These are phyloP conservation scores for Tricholoma matsutake DNA, from an alignment of 768 basidiomycete species.

Conservation along the genomic window DNA sequence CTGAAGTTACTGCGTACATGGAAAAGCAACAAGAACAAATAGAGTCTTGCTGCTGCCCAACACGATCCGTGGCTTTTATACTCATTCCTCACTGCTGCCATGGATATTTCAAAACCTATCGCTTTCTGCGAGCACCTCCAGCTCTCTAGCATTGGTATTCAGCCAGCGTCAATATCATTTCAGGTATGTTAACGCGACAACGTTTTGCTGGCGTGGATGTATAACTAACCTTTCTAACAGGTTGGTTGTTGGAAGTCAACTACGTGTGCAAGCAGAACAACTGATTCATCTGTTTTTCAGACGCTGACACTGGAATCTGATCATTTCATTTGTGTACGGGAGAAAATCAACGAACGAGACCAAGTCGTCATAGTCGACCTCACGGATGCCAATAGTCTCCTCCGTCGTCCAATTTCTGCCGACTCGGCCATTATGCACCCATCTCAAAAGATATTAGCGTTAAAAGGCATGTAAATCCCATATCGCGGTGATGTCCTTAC, in stretches of 20 bases:
- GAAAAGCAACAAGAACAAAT: conserved; percentile 13
- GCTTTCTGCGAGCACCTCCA: conserved; percentile 90
- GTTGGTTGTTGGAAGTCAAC: conserved; percentile 20
- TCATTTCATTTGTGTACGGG: conserved; percentile 96
- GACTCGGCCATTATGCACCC: conserved; percentile 99
- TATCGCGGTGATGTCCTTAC: conserved; percentile 8
- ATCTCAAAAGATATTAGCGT: conserved; percentile 90
- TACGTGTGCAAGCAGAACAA: neutral
- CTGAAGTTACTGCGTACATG: neutral
- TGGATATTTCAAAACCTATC: conserved; percentile 70
- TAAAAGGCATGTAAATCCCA: conserved; percentile 68
- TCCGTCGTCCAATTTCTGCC: conserved; percentile 94
- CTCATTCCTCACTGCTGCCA: conserved; percentile 38
- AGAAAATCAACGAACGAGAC: conserved; percentile 92
- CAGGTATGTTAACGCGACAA: conserved; percentile 62
- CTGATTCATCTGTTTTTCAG: conserved; percentile 34
- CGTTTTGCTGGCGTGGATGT: conserved; percentile 30
- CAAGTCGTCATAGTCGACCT: conserved; percentile 99
- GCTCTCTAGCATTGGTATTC: conserved; percentile 92
- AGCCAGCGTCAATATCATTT: conserved; percentile 96
- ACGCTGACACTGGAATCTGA: conserved; percentile 96
- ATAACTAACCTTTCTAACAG: conserved; percentile 29
- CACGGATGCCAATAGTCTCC: conserved; percentile 94
- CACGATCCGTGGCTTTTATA: conserved; percentile 13
- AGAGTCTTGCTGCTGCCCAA: conserved; percentile 5